Conservation (phyloP, 805 yeast genomes). For the Ogataea methylovora region DNA sequence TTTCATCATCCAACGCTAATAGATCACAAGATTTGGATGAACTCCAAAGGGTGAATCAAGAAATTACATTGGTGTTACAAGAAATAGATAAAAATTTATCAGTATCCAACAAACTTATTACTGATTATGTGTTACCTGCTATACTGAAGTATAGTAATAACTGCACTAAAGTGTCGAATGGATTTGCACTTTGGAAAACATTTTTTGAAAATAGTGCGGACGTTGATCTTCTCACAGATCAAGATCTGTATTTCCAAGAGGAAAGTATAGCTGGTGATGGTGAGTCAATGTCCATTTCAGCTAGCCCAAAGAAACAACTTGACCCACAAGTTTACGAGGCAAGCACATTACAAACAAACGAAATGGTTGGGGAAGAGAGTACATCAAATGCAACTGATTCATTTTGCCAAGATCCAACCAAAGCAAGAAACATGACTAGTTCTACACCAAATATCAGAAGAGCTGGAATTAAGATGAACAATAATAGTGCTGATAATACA, state of each 20-base stretch:
- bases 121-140: constrained; percentile 61
- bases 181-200: constrained; percentile 67
- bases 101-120: constrained; percentile 58
- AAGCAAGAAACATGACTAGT: not conserved
- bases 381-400: not conserved
- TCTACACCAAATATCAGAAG: not conserved
- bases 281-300: not conserved
- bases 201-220: constrained; percentile 51
- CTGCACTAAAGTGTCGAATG: constrained; percentile 56
- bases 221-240: constrained; percentile 19
- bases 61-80: constrained; percentile 68
- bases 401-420: not conserved
- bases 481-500: not conserved
- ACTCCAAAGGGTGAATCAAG: constrained; percentile 69
- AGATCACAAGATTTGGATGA: constrained; percentile 20
- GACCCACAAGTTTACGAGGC: not conserved
- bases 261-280: not conserved
- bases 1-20: constrained; percentile 14
- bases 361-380: not conserved
- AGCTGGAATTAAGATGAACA: not conserved
- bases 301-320: no score
- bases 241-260: constrained; percentile 6
- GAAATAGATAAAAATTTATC: constrained; percentile 71
- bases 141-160: constrained; percentile 52
- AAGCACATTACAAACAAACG: not conserved